phyloP scores from a whole-genome alignment of 495 filamentous ascomycete species.

The Aspergillus asperescens region DNA sequence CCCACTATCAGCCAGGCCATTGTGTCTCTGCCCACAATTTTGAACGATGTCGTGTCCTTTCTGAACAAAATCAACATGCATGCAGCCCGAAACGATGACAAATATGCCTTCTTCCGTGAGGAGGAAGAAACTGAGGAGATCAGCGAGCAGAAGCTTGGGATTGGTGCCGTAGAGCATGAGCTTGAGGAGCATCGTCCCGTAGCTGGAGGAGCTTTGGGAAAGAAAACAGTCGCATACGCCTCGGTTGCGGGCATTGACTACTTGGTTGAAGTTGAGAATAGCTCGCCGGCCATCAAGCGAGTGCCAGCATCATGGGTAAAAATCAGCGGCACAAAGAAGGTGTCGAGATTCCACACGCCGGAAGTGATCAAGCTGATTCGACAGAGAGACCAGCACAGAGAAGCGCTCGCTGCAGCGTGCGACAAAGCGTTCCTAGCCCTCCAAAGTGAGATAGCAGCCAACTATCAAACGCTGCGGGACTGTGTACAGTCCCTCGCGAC shows the following conservation, averaged over 20 bases:
- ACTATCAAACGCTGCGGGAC: constrained; percentile 87
- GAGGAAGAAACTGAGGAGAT: constrained; percentile 81
- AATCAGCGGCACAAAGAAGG: constrained; percentile 87
- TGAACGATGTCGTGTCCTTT: constrained; percentile 60
- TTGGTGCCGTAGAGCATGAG: constrained; percentile 83
- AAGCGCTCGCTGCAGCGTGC: constrained; percentile 86
- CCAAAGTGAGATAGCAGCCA: constrained; percentile 63
- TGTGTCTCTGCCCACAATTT: constrained; percentile 69
- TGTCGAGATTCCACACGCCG: constrained; percentile 92
- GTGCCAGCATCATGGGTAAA: constrained; percentile 94
- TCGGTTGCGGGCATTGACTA: constrained; percentile 89
- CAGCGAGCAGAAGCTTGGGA: constrained; percentile 81
- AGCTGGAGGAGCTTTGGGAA: constrained; percentile 64
- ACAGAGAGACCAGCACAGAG: constrained; percentile 92
- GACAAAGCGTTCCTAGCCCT: constrained; percentile 74
- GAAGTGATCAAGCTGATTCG: constrained; percentile 75
- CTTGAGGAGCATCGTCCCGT: constrained; percentile 68
- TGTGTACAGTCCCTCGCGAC: constrained; percentile 79
- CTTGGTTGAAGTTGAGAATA: constrained; percentile 85
- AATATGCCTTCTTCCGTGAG: constrained; percentile 89
- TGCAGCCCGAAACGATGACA: constrained; percentile 82
- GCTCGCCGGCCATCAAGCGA: constrained; percentile 59
- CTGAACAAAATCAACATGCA: constrained; percentile 82
- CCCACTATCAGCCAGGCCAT: constrained; percentile 66
- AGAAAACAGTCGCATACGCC: constrained; percentile 66